Base-by-base conservation (phyloP, 805 yeast genomes). In the Wickerhamiella siamensis region DNA sequence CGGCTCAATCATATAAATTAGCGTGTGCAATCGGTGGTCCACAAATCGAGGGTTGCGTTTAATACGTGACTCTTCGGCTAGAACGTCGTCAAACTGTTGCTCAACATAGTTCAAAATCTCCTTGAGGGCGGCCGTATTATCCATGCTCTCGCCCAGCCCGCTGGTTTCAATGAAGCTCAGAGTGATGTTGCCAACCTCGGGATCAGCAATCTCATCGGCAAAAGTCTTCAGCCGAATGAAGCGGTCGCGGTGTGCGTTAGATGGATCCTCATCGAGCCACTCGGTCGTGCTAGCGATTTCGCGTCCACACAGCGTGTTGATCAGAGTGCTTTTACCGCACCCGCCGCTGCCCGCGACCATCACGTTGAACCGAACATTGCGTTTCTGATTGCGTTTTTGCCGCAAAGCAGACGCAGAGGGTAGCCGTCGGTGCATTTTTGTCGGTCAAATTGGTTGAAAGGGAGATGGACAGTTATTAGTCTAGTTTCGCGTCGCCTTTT, bases 291-390 rank as follows among this genome's bases (percentile, higher is more conserved):
- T 47, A 16, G 86, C 86, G 51, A 80, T 77, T 49, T 86, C 91
- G 38, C 54, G 45, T 82, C 94, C 79, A 64, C 95, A 86, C 41
- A 86, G 67, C 31, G 94, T 80, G 64, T 87, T 86, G 58, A 87
- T 83, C 54, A 86, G 79, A 4, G 95, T 86, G n/a, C 94, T 80
- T 58, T 95, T 73, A 15, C 95, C 95, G 36, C 77, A 66, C 2
- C 96, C 96, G 79, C 77, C 74, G 56, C 82, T 80, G 34, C 95
- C 96, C 43, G 83, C 78, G 31, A 83, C 77, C 88, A 86, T 78
- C 45, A 82, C 59, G 18, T 93, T 79, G 67, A 86, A 83, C 55
- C 82, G 83, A 64, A 83, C 75, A 27, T 86, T 81, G 62, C 83
- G 80, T 62, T 83, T 83, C 61, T 82, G 65, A 39, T 77, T 79